phyloP scores from a whole-genome alignment of 768 basidiomycete species.

The Tremella yokohamensis region DNA sequence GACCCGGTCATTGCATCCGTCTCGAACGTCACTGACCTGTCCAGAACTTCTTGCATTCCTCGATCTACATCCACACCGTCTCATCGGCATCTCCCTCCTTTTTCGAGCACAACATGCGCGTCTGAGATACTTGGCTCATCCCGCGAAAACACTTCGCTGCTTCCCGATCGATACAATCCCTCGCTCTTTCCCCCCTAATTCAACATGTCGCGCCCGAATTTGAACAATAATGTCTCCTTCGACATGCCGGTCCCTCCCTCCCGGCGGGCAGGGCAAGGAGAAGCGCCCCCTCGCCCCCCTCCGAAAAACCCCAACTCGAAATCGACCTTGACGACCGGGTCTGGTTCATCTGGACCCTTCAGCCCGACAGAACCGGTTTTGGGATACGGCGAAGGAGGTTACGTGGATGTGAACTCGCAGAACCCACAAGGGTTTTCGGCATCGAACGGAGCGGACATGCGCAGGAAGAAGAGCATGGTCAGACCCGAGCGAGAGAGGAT shows the following conservation, averaged over 20 bases:
- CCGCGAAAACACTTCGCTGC: not conserved
- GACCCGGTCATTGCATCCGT: too few relatives aligned
- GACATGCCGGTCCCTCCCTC: constrained; percentile 32
- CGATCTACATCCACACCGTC: too few relatives aligned
- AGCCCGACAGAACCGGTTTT: constrained; percentile 14
- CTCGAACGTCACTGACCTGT: too few relatives aligned
- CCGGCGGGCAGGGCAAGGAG: constrained; percentile 27
- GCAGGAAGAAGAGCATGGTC: constrained; percentile 87
- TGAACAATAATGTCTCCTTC: constrained; percentile 40
- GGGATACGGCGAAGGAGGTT: constrained; percentile 32
- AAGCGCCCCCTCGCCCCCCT: constrained; percentile 38
- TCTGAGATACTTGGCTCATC: too few relatives aligned
- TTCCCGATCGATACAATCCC: not conserved
- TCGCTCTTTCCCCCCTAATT: not conserved
- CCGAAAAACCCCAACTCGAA: constrained; percentile 33
- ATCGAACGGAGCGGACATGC: constrained; percentile 46
- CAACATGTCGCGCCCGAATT: constrained; percentile 39
- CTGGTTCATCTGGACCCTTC: constrained; percentile 18
- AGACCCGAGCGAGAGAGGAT: constrained; percentile 93
- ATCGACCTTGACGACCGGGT: constrained; percentile 20
- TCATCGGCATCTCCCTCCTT: too few relatives aligned
- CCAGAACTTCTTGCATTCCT: too few relatives aligned
- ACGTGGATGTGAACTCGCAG: constrained; percentile 29
- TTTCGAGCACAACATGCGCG: too few relatives aligned
- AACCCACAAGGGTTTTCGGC: constrained; percentile 37